Percentiles rank a stretch among this genome's conserved stretches.
These are phyloP conservation scores for Morella rubra DNA, from an alignment of 306 rosid genomes.

Conservation along the genomic window DNA sequence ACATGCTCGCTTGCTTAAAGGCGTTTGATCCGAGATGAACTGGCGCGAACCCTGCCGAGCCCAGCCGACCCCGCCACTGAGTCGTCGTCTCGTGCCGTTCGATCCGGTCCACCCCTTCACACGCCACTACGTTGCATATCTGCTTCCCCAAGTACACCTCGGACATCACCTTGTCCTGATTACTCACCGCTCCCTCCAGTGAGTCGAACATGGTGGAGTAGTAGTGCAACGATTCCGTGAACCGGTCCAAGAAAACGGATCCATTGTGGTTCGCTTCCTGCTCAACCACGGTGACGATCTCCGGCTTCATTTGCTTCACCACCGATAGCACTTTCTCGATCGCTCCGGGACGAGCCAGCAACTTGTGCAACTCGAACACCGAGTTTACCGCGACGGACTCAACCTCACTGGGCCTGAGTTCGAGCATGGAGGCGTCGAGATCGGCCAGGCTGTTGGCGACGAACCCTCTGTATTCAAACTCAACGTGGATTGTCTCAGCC, in stretches of 20 bases:
- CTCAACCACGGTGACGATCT: constrained; percentile 80
- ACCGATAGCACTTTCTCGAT: constrained; percentile 72
- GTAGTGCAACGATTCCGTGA: constrained; percentile 85
- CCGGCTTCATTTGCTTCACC: constrained; percentile 71
- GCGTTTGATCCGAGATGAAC: constrained; percentile 89
- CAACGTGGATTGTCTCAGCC: constrained; percentile 67
- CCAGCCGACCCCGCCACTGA: constrained; percentile 74
- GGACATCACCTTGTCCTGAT: constrained; percentile 67
- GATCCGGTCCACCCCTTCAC: constrained; percentile 82
- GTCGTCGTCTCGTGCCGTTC: constrained; percentile 76
- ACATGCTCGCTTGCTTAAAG: constrained; percentile 86
- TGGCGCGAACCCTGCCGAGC: constrained; percentile 57
- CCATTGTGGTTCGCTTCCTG: constrained; percentile 90
- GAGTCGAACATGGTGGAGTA: constrained; percentile 96
- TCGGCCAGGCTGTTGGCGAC: constrained; percentile 84
- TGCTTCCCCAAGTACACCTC: constrained; percentile 89
- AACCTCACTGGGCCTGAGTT: constrained; percentile 56
- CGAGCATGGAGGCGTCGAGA: constrained; percentile 87
- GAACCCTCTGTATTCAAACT: constrained; percentile 80
- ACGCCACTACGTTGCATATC: constrained; percentile 84
- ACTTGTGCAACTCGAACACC: constrained; percentile 75
- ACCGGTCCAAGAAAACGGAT: constrained; percentile 63
- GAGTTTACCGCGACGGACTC: constrained; percentile 92
- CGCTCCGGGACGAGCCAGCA: constrained; percentile 78
- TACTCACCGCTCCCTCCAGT: constrained; percentile 64